A percentile compares a stretch with the other conserved stretches of the same genome.
Evolutionary conservation across 768 basidiomycete species (phyloP).

Genomic region (Termitomyces sp.): DNA sequence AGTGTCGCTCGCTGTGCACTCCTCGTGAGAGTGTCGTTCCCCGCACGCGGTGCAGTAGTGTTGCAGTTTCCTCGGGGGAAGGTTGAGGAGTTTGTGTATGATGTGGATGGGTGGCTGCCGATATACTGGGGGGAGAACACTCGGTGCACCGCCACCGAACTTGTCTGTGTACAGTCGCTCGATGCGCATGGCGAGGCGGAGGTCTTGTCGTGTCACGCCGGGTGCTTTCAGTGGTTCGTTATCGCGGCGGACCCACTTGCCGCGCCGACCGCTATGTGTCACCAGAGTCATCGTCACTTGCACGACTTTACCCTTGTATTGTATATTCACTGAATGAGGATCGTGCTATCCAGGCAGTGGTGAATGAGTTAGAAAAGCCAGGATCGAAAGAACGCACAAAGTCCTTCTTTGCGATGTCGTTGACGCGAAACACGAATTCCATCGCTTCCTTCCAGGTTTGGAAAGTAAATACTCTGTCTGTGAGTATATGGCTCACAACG

Average conservation of each 20-base stretch:
- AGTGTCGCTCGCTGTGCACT: neutral
- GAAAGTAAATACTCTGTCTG: conserved; percentile 16
- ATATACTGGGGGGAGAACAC: neutral
- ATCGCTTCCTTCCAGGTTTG: conserved; percentile 15
- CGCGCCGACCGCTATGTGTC: conserved; percentile 22
- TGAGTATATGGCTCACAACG: conserved; percentile 4
- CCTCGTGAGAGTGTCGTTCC: neutral
- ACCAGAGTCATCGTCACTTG: conserved; percentile 15
- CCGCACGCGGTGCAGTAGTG: conserved; percentile 4
- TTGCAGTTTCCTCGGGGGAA: neutral
- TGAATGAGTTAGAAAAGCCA: neutral
- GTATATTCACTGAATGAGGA: conserved; percentile 16
- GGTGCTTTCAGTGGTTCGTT: conserved; percentile 15
- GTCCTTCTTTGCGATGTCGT: conserved; percentile 20
- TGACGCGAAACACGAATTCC: conserved; percentile 15
- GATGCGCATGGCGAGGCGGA: conserved; percentile 43
- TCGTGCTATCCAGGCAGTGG: conserved; percentile 17
- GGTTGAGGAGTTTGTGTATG: conserved; percentile 1
- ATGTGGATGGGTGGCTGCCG: neutral
- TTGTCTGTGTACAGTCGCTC: conserved; percentile 22
- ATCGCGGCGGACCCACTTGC: neutral
- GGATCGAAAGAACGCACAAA: conserved; percentile 18
- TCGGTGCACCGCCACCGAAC: neutral
- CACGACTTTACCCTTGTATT: conserved; percentile 6
- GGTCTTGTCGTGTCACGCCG: conserved; percentile 47